These are phyloP conservation scores for Teratosphaeria nubilosa DNA, from an alignment of 2,329 filamentous ascomycete species.

Conservation along the genomic window DNA sequence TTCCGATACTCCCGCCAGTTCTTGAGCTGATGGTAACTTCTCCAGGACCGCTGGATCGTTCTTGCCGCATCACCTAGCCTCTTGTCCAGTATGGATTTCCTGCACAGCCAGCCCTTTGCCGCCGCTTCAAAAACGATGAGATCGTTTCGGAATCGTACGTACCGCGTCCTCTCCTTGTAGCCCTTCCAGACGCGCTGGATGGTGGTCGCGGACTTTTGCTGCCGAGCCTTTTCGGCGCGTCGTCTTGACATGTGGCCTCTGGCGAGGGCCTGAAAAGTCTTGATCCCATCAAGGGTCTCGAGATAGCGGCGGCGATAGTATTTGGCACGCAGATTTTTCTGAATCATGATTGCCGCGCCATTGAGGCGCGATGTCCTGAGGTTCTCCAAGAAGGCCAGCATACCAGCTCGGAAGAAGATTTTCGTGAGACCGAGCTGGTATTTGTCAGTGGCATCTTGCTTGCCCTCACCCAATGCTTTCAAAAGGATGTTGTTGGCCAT, in stretches of 20 bases:
- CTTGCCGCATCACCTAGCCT: constrained; percentile 84
- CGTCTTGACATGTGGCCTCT: constrained; percentile 71
- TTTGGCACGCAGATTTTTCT: constrained; percentile 93
- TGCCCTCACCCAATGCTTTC: constrained; percentile 64
- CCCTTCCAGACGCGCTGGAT: constrained; percentile 95
- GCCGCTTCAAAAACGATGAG: constrained; percentile 80
- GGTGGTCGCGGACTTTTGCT: constrained; percentile 76
- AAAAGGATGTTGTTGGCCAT: constrained; percentile 90
- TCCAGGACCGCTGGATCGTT: constrained; percentile 84
- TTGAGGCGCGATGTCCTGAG: constrained; percentile 82
- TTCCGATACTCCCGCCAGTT: constrained; percentile 81
- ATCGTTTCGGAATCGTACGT: constrained; percentile 67
- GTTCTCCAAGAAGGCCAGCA: constrained; percentile 96
- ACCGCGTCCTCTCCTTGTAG: constrained; percentile 76
- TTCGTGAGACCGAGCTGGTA: constrained; percentile 97
- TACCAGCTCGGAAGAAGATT: constrained; percentile 98
- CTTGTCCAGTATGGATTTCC: constrained; percentile 88
- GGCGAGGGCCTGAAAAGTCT: constrained; percentile 67
- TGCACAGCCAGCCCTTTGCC: constrained; percentile 83
- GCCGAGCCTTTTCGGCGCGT: constrained; percentile 69
- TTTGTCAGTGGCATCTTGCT: constrained; percentile 66
- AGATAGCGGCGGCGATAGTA: constrained; percentile 91
- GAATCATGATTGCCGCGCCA: constrained; percentile 91
- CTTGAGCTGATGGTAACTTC: constrained; percentile 65
- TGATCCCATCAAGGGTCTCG: constrained; percentile 70